Conservation (phyloP, 1,284 basidiomycete species). For the Austropuccinia psidii region DNA sequence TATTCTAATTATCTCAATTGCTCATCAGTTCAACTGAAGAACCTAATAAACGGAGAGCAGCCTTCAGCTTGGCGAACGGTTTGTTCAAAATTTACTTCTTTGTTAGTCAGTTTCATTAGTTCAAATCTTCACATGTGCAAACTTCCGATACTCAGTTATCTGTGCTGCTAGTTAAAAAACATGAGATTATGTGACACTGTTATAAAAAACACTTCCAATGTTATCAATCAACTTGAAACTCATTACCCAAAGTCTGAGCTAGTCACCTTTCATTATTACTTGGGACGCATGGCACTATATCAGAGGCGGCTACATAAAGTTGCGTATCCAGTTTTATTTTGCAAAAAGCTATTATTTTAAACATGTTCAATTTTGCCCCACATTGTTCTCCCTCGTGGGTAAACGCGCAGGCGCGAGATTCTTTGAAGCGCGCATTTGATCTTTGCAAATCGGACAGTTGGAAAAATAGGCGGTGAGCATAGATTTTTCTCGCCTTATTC, state of each 20-base stretch:
- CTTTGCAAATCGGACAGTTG: constrained; percentile 43
- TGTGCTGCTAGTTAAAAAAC: constrained; percentile 45
- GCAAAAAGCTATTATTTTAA: no score
- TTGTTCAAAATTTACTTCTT: constrained; percentile 45
- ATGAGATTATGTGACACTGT: constrained; percentile 50
- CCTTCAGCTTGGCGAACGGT: constrained; percentile 44
- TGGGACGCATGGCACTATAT: constrained; percentile 48
- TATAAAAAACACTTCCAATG: constrained; percentile 49
- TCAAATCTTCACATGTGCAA: neutral
- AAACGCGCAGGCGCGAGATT: constrained; percentile 43
- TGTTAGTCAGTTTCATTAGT: constrained; percentile 38
- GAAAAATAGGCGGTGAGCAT: constrained; percentile 43
- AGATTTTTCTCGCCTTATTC: neutral
- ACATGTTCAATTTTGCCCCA: no score
- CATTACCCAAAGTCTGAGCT: constrained; percentile 48
- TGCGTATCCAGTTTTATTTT: constrained; percentile 19
- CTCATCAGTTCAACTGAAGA: constrained; percentile 26
- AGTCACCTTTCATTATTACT: constrained; percentile 49
- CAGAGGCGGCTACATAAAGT: constrained; percentile 48
- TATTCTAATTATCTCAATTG: neutral
- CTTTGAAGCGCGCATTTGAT: constrained; percentile 48
- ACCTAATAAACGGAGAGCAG: constrained; percentile 42
- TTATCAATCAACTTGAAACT: constrained; percentile 44
- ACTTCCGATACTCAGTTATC: neutral
- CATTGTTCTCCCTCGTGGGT: neutral